These are phyloP conservation scores for Populus davidiana DNA, from an alignment of 345 rosid genomes.

Conservation along the genomic window DNA sequence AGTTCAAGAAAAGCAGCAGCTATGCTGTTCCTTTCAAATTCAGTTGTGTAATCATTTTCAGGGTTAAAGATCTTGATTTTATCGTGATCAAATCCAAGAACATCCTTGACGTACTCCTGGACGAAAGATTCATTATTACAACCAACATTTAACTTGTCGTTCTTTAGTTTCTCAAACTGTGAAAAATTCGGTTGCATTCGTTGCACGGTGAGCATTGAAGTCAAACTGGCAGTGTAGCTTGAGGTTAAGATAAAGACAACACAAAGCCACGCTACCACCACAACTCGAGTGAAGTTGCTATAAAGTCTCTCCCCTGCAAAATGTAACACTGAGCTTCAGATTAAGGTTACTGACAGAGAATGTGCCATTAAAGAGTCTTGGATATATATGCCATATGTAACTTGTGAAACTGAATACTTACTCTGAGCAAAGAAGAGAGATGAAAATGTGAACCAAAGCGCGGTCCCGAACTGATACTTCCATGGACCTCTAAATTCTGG, in stretches of 20 bases:
- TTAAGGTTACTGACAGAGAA: background rate
- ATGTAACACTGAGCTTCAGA: background rate
- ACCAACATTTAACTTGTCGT: slow-evolving; percentile 38
- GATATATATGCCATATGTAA: background rate
- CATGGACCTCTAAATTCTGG: slow-evolving; percentile 38
- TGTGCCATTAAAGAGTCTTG: background rate
- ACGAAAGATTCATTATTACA: slow-evolving; percentile 52
- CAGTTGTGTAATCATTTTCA: slow-evolving; percentile 23
- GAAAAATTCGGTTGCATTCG: slow-evolving; percentile 33
- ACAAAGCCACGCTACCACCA: slow-evolving; percentile 53
- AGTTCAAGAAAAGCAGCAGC: slow-evolving; percentile 52
- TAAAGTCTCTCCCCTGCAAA: slow-evolving; percentile 43
- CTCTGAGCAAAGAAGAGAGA: slow-evolving; percentile 58
- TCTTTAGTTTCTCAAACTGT: slow-evolving; percentile 32
- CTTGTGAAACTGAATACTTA: slow-evolving; percentile 20
- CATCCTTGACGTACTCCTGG: slow-evolving; percentile 29
- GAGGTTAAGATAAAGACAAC: slow-evolving; percentile 52
- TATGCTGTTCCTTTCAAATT: slow-evolving; percentile 29
- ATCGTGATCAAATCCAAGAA: slow-evolving; percentile 23
- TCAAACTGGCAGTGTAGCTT: slow-evolving; percentile 60
- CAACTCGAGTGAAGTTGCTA: slow-evolving; percentile 43
- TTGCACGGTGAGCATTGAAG: slow-evolving; percentile 55
- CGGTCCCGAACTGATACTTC: slow-evolving; percentile 38
- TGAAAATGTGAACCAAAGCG: slow-evolving; percentile 49
- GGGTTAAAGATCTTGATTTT: slow-evolving; percentile 17